phyloP scores from a whole-genome alignment of 352 stramenopile species.

The Pythium rhizo-oryzae region DNA sequence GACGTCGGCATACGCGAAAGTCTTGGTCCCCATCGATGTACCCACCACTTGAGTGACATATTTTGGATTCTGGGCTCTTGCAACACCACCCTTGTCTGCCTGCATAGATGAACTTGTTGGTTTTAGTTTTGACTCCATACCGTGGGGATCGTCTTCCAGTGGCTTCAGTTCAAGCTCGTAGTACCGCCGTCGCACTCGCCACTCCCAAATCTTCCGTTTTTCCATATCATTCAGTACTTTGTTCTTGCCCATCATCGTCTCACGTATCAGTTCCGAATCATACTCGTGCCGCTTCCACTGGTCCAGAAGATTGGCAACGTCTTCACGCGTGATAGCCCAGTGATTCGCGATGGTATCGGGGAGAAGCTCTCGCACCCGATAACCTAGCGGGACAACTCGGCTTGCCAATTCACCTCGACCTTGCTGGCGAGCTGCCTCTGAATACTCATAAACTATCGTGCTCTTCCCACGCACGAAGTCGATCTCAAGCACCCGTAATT shows the following conservation, averaged over 20 bases:
- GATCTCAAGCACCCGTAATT: conserved; percentile 57
- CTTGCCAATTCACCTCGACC: conserved; percentile 22
- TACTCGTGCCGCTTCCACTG: conserved; percentile 7
- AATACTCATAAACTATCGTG: conserved; percentile 59
- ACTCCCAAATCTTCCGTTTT: conserved; percentile 13
- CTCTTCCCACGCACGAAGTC: conserved; percentile 49
- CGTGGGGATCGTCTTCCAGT: not conserved
- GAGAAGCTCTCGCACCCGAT: conserved; percentile 51
- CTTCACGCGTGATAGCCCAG: conserved; percentile 19
- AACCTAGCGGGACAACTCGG: conserved; percentile 39
- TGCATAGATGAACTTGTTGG: not conserved
- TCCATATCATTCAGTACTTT: conserved; percentile 6
- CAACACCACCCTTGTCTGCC: not conserved
- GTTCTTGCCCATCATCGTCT: not conserved
- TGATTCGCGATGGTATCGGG: conserved; percentile 45
- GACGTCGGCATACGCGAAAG: conserved; percentile 36
- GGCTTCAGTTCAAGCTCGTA: conserved; percentile 9
- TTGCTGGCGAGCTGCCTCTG: conserved; percentile 36
- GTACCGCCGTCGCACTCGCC: conserved; percentile 18
- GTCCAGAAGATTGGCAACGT: conserved; percentile 21
- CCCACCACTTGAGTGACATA: conserved; percentile 46
- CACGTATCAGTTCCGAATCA: not conserved
- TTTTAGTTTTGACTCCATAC: not conserved
- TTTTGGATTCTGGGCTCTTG: conserved; percentile 39
- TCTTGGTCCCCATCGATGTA: conserved; percentile 39